Evolutionary conservation across 257 asterid species (phyloP).

Genomic region (Lycium ferocissimum): DNA sequence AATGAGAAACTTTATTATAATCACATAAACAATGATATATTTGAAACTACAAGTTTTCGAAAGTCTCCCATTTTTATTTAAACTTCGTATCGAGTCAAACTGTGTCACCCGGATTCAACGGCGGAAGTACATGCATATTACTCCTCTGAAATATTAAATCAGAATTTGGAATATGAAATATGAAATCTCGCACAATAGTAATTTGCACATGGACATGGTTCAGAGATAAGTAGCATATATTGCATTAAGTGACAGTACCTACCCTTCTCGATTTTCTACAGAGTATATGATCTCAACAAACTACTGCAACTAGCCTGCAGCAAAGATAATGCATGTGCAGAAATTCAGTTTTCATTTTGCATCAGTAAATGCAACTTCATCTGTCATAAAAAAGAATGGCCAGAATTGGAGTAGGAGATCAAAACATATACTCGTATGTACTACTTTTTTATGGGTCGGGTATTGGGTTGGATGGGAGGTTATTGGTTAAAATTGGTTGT

Average conservation of each 20-base stretch:
- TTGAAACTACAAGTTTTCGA: not conserved
- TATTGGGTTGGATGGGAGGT: not conserved
- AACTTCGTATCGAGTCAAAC: not conserved
- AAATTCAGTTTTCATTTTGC: not conserved
- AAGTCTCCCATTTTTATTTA: too few species aligned
- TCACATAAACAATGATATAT: not conserved
- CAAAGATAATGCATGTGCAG: conserved; percentile 16
- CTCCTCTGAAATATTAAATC: not conserved
- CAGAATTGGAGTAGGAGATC: not conserved
- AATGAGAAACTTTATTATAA: not conserved
- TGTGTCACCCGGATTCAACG: not conserved
- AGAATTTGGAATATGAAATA: not conserved
- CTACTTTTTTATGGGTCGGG: not conserved
- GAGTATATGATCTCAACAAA: not conserved
- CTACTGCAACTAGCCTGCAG: not conserved
- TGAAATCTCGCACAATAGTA: not conserved
- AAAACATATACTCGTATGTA: not conserved
- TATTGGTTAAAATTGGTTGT: not conserved
- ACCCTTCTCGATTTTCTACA: not conserved
- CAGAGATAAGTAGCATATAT: not conserved
- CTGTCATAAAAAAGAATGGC: not conserved
- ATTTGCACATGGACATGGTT: conserved; percentile 10
- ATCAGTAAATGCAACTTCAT: conserved; percentile 6
- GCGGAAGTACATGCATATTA: not conserved
- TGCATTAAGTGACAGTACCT: conserved; percentile 12